Evolutionary conservation across 305 asterid genomes (phyloP), one percentile per base, ranked within the genome.

Genomic region (Petunia hybrid): DNA sequence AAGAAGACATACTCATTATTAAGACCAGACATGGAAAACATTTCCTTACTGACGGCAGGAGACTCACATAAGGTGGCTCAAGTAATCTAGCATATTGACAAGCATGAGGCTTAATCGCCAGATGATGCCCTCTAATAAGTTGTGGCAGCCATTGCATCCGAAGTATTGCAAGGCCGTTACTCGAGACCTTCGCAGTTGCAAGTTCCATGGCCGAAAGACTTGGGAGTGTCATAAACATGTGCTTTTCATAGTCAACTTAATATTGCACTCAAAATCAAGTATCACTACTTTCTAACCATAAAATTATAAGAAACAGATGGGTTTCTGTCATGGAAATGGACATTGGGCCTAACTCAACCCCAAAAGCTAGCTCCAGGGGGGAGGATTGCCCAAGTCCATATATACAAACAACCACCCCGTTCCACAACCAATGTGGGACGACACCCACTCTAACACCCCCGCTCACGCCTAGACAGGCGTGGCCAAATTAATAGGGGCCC

Each of bases 31-130:
- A 22, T 22, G 31, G 31, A 22, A 22, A 22, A 22, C 31, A 22
- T 22, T 22, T 22, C 31, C 31, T 22, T 22, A 22, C 31, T 45
- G 51, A 5, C 0, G 51, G 53, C 9, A 45, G 14, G 56, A 68
- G 38, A 42, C 56, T 68, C 76, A 1, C 76, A 68, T 68, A 16
- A 68, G 76, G 56, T 42, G 75, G 75, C 75, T 42, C 55, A 14
- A 66, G 53, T 67, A 40, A 67, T 46, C 8, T 5, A 9, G 53
- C 53, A 46, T 46, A 46, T 46, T 48, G 31, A 71, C 62, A 48
- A 8, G 78, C 62, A 71, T 48, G 45, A 6, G 62, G 13, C 13
- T 46, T 35, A 48, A 36, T 35, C 31, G 39, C 42, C 35, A 71
- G 35, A 48, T 51, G 43, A 35, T 71, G 62, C 35, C 78, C 78